Base-by-base conservation (phyloP, 78 protist genomes). In the Goniomonas avonlea region DNA sequence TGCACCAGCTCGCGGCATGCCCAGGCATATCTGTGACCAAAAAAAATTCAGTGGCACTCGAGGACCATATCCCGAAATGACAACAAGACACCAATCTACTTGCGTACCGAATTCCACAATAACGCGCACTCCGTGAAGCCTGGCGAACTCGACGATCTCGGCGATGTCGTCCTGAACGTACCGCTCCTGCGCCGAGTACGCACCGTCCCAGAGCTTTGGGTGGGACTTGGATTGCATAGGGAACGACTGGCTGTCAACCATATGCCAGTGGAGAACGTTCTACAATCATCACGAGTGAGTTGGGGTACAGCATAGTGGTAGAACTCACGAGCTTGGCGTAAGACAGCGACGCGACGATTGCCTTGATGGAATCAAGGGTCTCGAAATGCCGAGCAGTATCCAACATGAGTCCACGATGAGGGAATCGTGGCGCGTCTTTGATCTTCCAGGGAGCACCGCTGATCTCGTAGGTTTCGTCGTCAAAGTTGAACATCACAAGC, bases 11-110 rank as follows among this genome's bases (percentile, higher is more conserved):
- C n/a, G 73, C 82, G 13, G 94, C 71, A 84, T 94, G 98, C 25
- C 95, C 98, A 5, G 98, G 98, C 56, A 82, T 83, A 81, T 94
- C 98, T 29, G 34, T 32, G n/a, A n/a, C n/a, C n/a, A n/a, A n/a
- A n/a, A n/a, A n/a, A n/a, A n/a, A n/a, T n/a, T n/a, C n/a, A n/a
- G n/a, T n/a, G n/a, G n/a, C n/a, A n/a, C n/a, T n/a, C n/a, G n/a
- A n/a, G n/a, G n/a, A n/a, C n/a, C n/a, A n/a, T n/a, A n/a, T n/a
- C n/a, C n/a, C n/a, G n/a, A n/a, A n/a, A n/a, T n/a, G n/a, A n/a
- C n/a, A n/a, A n/a, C n/a, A n/a, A n/a, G n/a, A n/a, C n/a, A n/a
- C n/a, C n/a, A n/a, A n/a, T n/a, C n/a, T n/a, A n/a, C n/a, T n/a
- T n/a, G n/a, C n/a, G n/a, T n/a, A n/a, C n/a, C n/a, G 59, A 93